A percentile compares a stretch with the other conserved stretches of the same genome.
phyloP scores from a whole-genome alignment of 768 basidiomycete species.

The Kwoniella botswanensis region DNA sequence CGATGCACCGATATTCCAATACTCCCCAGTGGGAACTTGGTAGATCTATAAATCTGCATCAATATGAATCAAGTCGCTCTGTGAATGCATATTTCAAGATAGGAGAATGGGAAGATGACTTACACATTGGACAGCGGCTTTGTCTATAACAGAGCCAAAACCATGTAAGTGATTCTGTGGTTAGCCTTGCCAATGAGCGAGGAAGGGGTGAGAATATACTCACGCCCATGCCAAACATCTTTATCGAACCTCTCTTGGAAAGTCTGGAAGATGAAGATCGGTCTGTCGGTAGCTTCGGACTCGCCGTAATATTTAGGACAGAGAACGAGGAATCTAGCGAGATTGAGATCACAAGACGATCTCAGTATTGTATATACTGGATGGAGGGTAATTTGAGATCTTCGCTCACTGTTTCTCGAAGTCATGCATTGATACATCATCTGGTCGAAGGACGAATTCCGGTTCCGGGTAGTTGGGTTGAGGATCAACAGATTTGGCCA shows the following conservation, averaged over 20 bases:
- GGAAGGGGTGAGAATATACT: not conserved
- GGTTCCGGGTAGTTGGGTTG: not conserved
- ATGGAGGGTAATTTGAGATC: not conserved
- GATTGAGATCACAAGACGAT: not conserved
- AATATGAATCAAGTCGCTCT: not conserved
- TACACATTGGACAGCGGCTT: constrained; percentile 6
- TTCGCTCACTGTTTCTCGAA: constrained; percentile 3
- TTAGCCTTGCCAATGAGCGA: not conserved
- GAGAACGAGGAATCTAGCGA: not conserved
- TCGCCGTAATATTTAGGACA: constrained; percentile 9
- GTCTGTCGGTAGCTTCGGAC: constrained; percentile 4
- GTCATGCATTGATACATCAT: not conserved
- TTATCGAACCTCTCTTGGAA: not conserved
- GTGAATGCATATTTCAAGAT: not conserved
- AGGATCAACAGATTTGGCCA: not conserved
- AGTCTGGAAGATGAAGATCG: not conserved
- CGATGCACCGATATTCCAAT: not conserved
- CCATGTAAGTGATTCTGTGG: not conserved
- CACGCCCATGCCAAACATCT: not conserved
- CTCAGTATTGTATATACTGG: not conserved
- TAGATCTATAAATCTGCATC: not conserved
- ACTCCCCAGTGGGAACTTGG: constrained; percentile 3
- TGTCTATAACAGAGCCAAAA: not conserved
- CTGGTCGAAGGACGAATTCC: not conserved
- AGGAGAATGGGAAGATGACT: not conserved